phyloP scores from a whole-genome alignment of 2,329 filamentous ascomycete genomes.

The Epichloe uncinata region DNA sequence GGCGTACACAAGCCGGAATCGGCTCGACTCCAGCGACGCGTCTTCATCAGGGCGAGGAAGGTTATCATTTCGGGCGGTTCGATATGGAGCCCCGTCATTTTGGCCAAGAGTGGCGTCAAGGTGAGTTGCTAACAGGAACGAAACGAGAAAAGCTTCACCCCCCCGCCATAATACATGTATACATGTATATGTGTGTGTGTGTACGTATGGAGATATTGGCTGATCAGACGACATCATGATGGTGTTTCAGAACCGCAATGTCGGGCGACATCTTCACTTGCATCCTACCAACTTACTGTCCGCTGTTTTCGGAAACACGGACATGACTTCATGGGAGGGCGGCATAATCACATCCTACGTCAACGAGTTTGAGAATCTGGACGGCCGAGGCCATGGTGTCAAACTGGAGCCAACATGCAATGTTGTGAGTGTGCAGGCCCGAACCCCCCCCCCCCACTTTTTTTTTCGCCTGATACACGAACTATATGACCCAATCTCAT shows the following conservation, averaged over 20 bases:
- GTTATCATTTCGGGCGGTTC: conserved; percentile 69
- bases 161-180: no score
- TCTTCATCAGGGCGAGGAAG: conserved; percentile 65
- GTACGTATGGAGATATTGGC: no score
- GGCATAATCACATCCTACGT: conserved; percentile 70
- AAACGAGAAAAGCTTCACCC: background rate
- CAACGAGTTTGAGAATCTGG: conserved; percentile 66
- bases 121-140: conserved; percentile 20
- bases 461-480: background rate
- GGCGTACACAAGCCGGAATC: conserved; percentile 37
- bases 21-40: conserved; percentile 38
- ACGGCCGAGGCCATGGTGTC: conserved; percentile 65
- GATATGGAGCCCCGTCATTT: conserved; percentile 61
- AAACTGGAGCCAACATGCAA: conserved; percentile 71
- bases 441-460: no score
- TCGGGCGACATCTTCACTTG: conserved; percentile 69
- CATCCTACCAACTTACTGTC: conserved; percentile 55
- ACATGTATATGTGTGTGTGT: no score
- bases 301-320: conserved; percentile 51
- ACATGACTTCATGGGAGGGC: conserved; percentile 58
- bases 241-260: conserved; percentile 50
- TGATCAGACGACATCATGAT: background rate
- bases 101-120: conserved; percentile 65
- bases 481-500: no score
- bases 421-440: conserved; percentile 38